Evolutionary conservation across 495 filamentous ascomycete genomes (phyloP), one percentile per base, ranked within the genome.

Genomic region (Aspergillus bridgeri): DNA sequence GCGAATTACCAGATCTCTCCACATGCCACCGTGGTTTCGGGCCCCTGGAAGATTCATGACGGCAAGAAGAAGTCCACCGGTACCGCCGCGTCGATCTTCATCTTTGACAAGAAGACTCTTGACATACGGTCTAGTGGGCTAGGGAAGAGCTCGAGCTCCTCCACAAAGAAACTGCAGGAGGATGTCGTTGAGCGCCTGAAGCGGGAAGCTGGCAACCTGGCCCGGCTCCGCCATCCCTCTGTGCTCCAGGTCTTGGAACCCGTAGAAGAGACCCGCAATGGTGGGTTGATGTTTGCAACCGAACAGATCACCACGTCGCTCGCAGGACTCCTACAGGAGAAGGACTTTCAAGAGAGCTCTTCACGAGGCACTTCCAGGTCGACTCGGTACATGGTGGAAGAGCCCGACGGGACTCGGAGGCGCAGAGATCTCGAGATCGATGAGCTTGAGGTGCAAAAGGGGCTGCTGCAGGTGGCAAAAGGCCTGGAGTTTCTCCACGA

Each of bases 391-490:
- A 89, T 93, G 58, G 85, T 88, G 11, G 90, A 94, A 68, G 88
- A 92, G 57, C 77, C 86, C 2, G 86, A 91, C 51, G 91, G 89
- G 22, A 81, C 78, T 15, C 81, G 88, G 57, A 79, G 85, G 65
- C 78, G 91, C 60, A 82, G 90, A 59, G 95, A 98, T 65, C 61
- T 96, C 2, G 94, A 98, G 67, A 92, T 98, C 56, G 95, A 98
- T 67, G 94, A 98, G 74, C 75, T 98, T 60, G 94, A 98, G 69
- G 94, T 98, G 60, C 94, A 98, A 69, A 98, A 98, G 74, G 94
- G 94, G 0, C 70, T 98, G 44, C 73, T 97, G 48, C 94, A 98
- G 71, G 81, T 98, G 42, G 91, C 89, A 60, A 96, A 96, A 69
- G 94, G 92, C 18, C 76, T 98, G 22, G 92, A 98, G 73, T 98